Percentiles rank a stretch among this genome's conserved stretches.
Conservation (phyloP, 108 stramenopile species). For the Cyclotella choctawhatcheeana region DNA sequence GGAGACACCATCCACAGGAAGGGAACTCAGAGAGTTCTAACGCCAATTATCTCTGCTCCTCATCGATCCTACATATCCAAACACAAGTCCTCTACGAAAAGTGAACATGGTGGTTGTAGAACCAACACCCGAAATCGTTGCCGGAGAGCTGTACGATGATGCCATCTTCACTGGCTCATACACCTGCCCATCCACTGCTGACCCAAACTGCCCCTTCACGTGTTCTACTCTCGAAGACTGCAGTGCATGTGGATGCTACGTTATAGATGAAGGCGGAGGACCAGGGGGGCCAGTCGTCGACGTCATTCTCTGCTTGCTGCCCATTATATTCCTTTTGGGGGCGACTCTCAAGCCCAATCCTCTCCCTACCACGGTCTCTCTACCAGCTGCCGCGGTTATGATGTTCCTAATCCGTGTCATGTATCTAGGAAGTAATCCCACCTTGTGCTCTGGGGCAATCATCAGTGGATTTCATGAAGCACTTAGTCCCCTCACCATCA, state of each 20-base stretch:
- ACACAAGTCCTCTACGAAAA: background rate
- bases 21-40: too few species aligned
- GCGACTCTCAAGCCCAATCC: slow-evolving; percentile 56
- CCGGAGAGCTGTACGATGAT: slow-evolving; percentile 22
- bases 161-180: slow-evolving; percentile 22
- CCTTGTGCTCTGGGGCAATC: slow-evolving; percentile 46
- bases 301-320: slow-evolving; percentile 61
- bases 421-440: slow-evolving; percentile 62
- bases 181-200: slow-evolving; percentile 23
- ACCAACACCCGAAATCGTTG: slow-evolving; percentile 2
- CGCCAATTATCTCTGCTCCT: background rate
- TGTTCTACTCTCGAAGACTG: slow-evolving; percentile 47
- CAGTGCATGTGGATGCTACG: slow-evolving; percentile 50
- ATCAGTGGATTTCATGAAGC: slow-evolving; percentile 66
- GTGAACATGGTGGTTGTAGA: slow-evolving; percentile 2
- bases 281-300: slow-evolving; percentile 66
- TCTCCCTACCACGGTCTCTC: slow-evolving; percentile 49
- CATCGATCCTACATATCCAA: background rate
- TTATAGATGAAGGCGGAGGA: slow-evolving; percentile 41
- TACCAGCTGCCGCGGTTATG: slow-evolving; percentile 58
- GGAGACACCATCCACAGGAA: too few species aligned
- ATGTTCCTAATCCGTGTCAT: slow-evolving; percentile 66
- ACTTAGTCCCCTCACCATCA: slow-evolving; percentile 55
- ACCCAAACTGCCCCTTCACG: slow-evolving; percentile 25
- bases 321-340: slow-evolving; percentile 56